Evolutionary conservation across 1,139 yeast species (phyloP), one percentile per base, ranked within the genome.

Genomic region (Suhomyces bribrorum): DNA sequence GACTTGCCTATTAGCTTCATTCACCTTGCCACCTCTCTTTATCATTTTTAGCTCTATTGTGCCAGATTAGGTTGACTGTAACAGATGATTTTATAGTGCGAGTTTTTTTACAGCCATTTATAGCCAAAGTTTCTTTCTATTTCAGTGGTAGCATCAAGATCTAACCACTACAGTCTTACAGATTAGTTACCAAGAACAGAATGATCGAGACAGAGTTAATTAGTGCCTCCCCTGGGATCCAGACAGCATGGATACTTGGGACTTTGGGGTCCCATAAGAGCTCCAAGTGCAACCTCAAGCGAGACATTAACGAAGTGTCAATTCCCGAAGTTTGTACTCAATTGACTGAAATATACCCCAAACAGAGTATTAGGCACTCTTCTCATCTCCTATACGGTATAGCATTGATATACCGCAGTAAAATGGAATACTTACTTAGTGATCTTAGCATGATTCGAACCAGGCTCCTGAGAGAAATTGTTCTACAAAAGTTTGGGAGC

Each of bases 381-480:
- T 77, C 86, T 0, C 74, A 63, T 39, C 56, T 83, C 16, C 56
- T 83, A 43, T 73, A 75, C 47, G 89, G 89, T 0, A 68, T 81
- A 2, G 66, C 83, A 0, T 52, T 81, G 28, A 68, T 78, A 23
- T 80, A 77, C 54, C 73, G 66, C 41, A 73, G 75, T 30, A 77
- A 81, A 50, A 66, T 75, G 0, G 69, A 69, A 4, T 74, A 68
- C 46, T 64, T 78, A 40, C 61, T 58, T 34, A 57, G 59, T 43
- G 79, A 74, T 38, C 38, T 63, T 7, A 49, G 54, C 1, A 45
- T 52, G 18, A 46, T 61, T 11, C 60, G 61, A 34, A 52, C 59
- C 5, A 53, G 59, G 32, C 45, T 69, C 12, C 61, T 52, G 30
- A 52, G 56, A 29, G 56, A 56, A 5, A 8, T 35, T 3, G 15